Conservation (phyloP, 495 filamentous ascomycete species). For the Aspergillus avenaceus region DNA sequence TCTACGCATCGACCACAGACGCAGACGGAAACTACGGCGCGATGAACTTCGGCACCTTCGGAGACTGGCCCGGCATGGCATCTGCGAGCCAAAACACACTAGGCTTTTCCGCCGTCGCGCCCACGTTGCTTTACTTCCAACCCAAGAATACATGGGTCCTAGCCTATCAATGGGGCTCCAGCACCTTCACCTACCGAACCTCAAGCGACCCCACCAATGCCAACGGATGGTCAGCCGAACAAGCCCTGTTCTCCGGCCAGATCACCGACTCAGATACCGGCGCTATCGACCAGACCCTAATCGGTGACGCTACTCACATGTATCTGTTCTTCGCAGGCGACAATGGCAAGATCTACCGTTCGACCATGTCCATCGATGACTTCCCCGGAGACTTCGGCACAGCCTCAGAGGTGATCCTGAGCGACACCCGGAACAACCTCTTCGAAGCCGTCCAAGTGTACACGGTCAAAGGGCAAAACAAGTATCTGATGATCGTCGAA, state of each 20-base stretch:
- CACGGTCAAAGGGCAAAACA: constrained; percentile 46
- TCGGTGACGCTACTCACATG: constrained; percentile 54
- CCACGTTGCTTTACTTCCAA: constrained; percentile 57
- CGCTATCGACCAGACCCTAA: constrained; percentile 56
- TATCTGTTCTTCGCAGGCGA: constrained; percentile 65
- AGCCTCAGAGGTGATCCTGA: constrained; percentile 41
- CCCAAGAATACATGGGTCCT: constrained; percentile 59
- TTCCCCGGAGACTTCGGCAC: constrained; percentile 59
- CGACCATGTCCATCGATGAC: constrained; percentile 52
- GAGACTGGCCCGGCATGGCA: constrained; percentile 51
- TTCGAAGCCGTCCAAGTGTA: constrained; percentile 65
- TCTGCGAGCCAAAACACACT: constrained; percentile 49
- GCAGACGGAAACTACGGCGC: constrained; percentile 43
- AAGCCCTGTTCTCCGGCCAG: constrained; percentile 52
- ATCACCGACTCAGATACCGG: constrained; percentile 47
- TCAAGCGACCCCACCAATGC: constrained; percentile 52
- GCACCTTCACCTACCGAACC: constrained; percentile 55
- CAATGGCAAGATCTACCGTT: constrained; percentile 60
- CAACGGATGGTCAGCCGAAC: constrained; percentile 50
- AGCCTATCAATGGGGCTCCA: constrained; percentile 57
- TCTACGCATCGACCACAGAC: constrained; percentile 46
- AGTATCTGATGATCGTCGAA: constrained; percentile 64
- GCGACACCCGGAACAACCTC: constrained; percentile 48
- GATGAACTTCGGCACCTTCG: constrained; percentile 54
- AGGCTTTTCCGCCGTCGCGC: constrained; percentile 49